A percentile compares a stretch with the other conserved stretches of the same genome.
phyloP scores from a whole-genome alignment of 306 rosid genomes.

The Quercus rubra region DNA sequence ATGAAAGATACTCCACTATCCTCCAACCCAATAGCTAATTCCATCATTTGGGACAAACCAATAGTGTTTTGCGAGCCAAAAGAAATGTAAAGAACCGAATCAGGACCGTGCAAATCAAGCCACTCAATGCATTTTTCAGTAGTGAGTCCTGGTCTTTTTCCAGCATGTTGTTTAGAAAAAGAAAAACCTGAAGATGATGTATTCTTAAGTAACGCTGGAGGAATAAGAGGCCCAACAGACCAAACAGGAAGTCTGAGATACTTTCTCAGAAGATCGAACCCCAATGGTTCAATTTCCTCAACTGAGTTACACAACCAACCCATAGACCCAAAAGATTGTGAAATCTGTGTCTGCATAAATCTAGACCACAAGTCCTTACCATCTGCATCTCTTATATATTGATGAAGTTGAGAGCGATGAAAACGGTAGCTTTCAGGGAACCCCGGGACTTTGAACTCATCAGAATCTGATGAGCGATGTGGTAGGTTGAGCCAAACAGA shows the following conservation, averaged over 20 bases:
- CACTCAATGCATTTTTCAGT: conserved; percentile 46
- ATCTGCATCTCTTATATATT: conserved; percentile 40
- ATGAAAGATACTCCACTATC: conserved; percentile 45
- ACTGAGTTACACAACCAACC: conserved; percentile 72
- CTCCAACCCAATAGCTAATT: conserved; percentile 66
- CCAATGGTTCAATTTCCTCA: conserved; percentile 58
- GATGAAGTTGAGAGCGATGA: conserved; percentile 47
- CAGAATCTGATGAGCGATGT: conserved; percentile 36
- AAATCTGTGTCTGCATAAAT: conserved; percentile 38
- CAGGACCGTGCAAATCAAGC: conserved; percentile 37
- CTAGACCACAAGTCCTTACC: conserved; percentile 57
- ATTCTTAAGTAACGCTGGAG: background rate
- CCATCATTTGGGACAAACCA: conserved; percentile 57
- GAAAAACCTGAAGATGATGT: conserved; percentile 10
- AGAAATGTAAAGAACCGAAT: conserved; percentile 64
- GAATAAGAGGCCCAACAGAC: conserved; percentile 61
- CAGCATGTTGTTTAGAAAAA: conserved; percentile 28
- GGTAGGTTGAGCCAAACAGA: conserved; percentile 71
- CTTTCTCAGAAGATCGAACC: conserved; percentile 46
- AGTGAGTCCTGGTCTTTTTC: conserved; percentile 47
- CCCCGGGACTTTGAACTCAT: conserved; percentile 53
- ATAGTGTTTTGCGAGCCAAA: conserved; percentile 90
- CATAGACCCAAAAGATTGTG: conserved; percentile 30
- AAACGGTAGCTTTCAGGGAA: conserved; percentile 52
- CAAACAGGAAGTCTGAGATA: conserved; percentile 38